Conservation (phyloP, 2,329 filamentous ascomycete species). For the Raffaelea deltoideospora region DNA sequence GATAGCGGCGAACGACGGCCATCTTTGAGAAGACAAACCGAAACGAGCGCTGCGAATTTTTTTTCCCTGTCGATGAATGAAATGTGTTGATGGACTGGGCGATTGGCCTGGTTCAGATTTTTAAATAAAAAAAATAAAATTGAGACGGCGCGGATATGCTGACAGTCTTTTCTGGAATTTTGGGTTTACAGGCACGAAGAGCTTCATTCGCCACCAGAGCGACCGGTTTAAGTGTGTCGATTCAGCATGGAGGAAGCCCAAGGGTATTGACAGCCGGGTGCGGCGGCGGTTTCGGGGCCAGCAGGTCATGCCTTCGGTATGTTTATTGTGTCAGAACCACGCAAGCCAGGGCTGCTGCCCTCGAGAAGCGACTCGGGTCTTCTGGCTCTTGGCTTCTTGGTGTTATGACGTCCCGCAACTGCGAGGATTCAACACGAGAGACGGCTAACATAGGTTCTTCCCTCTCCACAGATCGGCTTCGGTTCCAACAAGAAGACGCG, state of each 20-base stretch:
- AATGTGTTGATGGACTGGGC: too few species aligned
- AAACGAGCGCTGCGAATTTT: too few species aligned
- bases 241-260: conserved; percentile 91
- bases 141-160: conserved; percentile 2
- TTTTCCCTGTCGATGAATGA: too few species aligned
- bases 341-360: not conserved
- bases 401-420: not conserved
- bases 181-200: conserved; percentile 58
- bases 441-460: not conserved
- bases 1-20: not conserved
- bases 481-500: conserved; percentile 99
- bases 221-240: conserved; percentile 91
- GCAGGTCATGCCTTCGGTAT: conserved; percentile 94
- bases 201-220: conserved; percentile 94
- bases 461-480: conserved; percentile 70
- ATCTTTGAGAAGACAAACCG: not conserved
- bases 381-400: not conserved
- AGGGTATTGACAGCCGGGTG: conserved; percentile 98
- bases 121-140: too few species aligned
- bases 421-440: not conserved
- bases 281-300: conserved; percentile 94
- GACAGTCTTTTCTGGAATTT: too few species aligned
- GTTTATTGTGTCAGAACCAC: conserved; percentile 24
- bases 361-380: not conserved
- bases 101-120: too few species aligned